Percentiles rank a stretch among this genome's conserved stretches.
phyloP scores from a whole-genome alignment of 2,329 filamentous ascomycete genomes.

The Paramyrothecium sp. region DNA sequence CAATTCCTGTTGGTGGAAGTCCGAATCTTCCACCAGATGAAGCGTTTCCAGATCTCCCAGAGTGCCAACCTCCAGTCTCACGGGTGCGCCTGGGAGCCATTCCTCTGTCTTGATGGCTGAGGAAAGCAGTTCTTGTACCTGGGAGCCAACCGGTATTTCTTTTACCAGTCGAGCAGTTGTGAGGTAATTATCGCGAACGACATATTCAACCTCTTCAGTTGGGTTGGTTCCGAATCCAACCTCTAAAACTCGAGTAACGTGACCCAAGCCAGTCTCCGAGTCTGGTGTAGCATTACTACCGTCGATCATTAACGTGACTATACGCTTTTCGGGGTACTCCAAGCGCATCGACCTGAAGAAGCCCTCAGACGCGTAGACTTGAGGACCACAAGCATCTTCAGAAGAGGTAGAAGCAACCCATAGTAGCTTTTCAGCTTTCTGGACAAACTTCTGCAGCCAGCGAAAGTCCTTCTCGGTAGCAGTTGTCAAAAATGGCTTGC shows the following conservation, averaged over 20 bases:
- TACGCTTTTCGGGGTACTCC: not conserved
- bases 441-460: too few species aligned
- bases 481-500: too few species aligned
- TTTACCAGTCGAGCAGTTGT: not conserved
- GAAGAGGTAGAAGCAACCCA: not conserved
- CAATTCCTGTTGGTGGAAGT: constrained; percentile 2
- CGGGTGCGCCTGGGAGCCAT: constrained; percentile 10
- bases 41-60: constrained; percentile 21
- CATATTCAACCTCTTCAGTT: not conserved
- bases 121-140: not conserved
- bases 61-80: constrained; percentile 16
- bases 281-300: not conserved
- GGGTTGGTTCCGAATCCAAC: not conserved
- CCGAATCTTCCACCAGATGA: constrained; percentile 17
- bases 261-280: too few species aligned
- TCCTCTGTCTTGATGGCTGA: not conserved
- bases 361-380: too few species aligned
- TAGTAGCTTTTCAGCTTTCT: not conserved
- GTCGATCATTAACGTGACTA: constrained; percentile 1
- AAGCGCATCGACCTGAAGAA: constrained; percentile 1
- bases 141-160: not conserved
- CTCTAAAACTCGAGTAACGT: not conserved
- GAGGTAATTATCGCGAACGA: not conserved
- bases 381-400: not conserved
- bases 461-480: too few species aligned